Evolutionary conservation across 1,284 basidiomycete species (phyloP).

Genomic region (Pisolithus thermaeus): DNA sequence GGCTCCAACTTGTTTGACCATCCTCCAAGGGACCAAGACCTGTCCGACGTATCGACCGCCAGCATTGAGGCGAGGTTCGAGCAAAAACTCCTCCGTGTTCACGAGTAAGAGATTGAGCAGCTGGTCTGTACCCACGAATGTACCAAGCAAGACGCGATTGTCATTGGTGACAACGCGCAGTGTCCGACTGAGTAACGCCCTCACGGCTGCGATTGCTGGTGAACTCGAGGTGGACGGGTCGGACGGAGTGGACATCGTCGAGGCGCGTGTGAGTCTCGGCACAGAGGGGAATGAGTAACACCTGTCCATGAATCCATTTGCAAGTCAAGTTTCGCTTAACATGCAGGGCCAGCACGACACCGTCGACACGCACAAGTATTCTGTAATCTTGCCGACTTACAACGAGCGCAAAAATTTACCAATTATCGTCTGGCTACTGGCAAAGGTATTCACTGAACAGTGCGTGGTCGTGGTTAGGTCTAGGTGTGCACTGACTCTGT

Average conservation of each 20-base stretch:
- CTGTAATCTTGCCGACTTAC: constrained; percentile 89
- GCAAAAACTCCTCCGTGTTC: constrained; percentile 70
- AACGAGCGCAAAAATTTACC: constrained; percentile 91
- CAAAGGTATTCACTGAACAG: constrained; percentile 70
- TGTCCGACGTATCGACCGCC: constrained; percentile 67
- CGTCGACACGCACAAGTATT: constrained; percentile 70
- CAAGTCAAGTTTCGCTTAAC: constrained; percentile 44
- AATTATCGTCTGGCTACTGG: constrained; percentile 79
- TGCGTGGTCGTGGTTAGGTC: constrained; percentile 33
- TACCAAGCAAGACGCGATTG: constrained; percentile 71
- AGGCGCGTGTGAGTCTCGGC: background rate
- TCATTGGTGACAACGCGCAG: constrained; percentile 62
- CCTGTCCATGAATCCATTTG: constrained; percentile 57
- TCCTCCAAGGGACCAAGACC: constrained; percentile 70
- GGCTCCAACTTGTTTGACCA: constrained; percentile 55
- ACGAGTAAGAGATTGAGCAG: constrained; percentile 71
- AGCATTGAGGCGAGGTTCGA: constrained; percentile 25
- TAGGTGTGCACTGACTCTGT: background rate
- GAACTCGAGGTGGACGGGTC: constrained; percentile 10
- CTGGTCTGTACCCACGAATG: constrained; percentile 76
- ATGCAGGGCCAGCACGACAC: constrained; percentile 59
- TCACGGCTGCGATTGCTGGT: constrained; percentile 25
- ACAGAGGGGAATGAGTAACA: background rate
- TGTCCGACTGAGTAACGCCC: constrained; percentile 51
- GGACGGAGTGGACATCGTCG: constrained; percentile 7